Evolutionary conservation across 2,329 filamentous ascomycete genomes (phyloP).

Genomic region (Cucurbitaria berberidis): DNA sequence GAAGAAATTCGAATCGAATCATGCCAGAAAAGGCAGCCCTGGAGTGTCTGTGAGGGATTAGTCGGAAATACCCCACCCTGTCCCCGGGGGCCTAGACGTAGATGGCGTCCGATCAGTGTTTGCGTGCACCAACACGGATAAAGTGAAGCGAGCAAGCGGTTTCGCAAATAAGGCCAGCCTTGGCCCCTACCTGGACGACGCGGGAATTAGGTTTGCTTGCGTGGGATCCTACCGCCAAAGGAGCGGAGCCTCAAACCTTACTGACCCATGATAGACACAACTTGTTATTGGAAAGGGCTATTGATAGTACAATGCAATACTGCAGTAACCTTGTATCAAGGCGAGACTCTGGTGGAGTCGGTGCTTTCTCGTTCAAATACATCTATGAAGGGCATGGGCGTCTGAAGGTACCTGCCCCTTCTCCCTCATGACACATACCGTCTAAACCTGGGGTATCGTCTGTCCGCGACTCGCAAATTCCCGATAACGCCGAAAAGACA

Average conservation of each 20-base stretch:
- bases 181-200: neutral
- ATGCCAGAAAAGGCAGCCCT: too few relatives aligned
- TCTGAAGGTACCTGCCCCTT: neutral
- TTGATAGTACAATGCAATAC: too few relatives aligned
- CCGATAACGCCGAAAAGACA: conserved; percentile 11
- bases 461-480: neutral
- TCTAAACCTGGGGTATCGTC: conserved; percentile 9
- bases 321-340: too few relatives aligned
- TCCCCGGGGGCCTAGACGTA: neutral
- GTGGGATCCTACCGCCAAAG: too few relatives aligned
- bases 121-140: neutral
- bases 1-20: neutral
- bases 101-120: neutral
- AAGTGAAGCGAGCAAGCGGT: neutral
- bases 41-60: too few relatives aligned
- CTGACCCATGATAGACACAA: too few relatives aligned
- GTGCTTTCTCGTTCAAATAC: neutral
- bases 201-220: neutral
- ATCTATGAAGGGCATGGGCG: neutral
- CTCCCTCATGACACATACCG: neutral
- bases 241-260: too few relatives aligned
- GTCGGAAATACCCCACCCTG: too few relatives aligned
- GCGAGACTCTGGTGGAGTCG: neutral
- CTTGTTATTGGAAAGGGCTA: too few relatives aligned
- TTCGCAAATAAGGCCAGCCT: conserved; percentile 1